Evolutionary conservation across 345 rosid species (phyloP), one percentile per base, ranked within the genome.

Genomic region (Corchorus olitorius): DNA sequence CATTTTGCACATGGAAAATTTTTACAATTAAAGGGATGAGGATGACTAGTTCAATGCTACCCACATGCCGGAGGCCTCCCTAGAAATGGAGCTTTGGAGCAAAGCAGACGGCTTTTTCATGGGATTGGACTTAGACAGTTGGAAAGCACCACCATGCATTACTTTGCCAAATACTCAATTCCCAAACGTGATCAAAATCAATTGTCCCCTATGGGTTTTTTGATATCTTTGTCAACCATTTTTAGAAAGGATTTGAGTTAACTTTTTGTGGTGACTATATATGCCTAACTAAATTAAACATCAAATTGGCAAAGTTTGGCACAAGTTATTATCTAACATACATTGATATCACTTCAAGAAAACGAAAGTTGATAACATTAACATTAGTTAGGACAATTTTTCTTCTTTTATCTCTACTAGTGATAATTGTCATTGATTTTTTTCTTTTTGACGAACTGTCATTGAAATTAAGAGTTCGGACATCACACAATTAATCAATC

Each of bases 1-100:
- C 27, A 73, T 59, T 48, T 45, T 60, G 65, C 76, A 73, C 58
- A 60, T 73, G 76, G 27, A 15, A 27, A 68, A 20, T 37, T 16
- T 35, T 71, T 5, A 17, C 41, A 17, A 15, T 0, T 19, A 3
- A 35, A 7, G 46, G 45, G 19, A 16, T n/a, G 39, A 65, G 1
- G 53, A 43, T 19, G 52, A 65, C 52, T 43, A 41, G 0, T 19
- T 33, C 33, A 65, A 65, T 41, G 5, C 14, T 41, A 16, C 27
- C 49, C 75, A 72, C 75, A 39, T n/a, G 75, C 46, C 16, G 9
- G 16, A 65, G 9, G 75, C 61, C 4, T 48, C 43, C 65, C 39
- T 39, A 27, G 12, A 74, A 48, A 45, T 49, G 17, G 76, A 61
- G 69, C 16, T 74, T 27, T 61, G 68, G 76, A 63, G 17, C 58